Evolutionary conservation across 495 filamentous ascomycete genomes (phyloP).

Genomic region (Aspergillus bridgeri): DNA sequence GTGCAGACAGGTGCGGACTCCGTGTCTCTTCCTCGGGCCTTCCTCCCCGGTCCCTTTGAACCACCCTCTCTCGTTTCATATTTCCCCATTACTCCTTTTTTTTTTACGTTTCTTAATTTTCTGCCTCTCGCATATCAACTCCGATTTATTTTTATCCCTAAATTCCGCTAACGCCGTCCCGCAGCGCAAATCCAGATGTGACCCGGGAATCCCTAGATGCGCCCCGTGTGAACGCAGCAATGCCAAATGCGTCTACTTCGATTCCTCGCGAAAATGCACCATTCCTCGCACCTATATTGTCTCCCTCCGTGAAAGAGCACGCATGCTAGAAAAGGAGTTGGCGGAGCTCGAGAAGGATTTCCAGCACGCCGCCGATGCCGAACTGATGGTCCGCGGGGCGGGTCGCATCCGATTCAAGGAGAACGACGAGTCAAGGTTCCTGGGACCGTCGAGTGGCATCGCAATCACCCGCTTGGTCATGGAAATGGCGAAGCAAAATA

Average conservation of each 20-base stretch:
- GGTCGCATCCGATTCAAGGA: conserved; percentile 78
- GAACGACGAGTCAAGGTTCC: conserved; percentile 79
- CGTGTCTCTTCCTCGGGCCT: conserved; percentile 4
- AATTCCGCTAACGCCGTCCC: neutral
- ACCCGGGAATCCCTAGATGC: conserved; percentile 84
- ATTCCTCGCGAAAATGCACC: conserved; percentile 71
- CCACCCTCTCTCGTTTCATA: neutral
- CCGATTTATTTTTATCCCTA: neutral
- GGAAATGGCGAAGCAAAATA: conserved; percentile 88
- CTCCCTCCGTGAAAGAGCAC: conserved; percentile 77
- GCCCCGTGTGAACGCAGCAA: conserved; percentile 89
- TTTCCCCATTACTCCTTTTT: neutral
- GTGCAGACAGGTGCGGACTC: conserved; percentile 69
- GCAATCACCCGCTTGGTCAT: conserved; percentile 91
- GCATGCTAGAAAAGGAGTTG: conserved; percentile 72
- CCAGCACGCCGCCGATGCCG: conserved; percentile 63
- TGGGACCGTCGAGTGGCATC: conserved; percentile 90
- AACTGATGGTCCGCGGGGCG: conserved; percentile 76
- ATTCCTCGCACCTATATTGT: conserved; percentile 86
- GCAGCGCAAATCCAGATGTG: conserved; percentile 91
- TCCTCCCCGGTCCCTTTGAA: neutral
- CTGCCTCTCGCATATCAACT: neutral
- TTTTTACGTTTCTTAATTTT: no score
- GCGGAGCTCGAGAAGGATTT: conserved; percentile 58
- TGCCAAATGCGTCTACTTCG: conserved; percentile 87